A percentile compares a stretch with the other conserved stretches of the same genome.
Evolutionary conservation across 805 yeast genomes (phyloP).

Genomic region (Saccharomycopsis oosterbeekiorum): DNA sequence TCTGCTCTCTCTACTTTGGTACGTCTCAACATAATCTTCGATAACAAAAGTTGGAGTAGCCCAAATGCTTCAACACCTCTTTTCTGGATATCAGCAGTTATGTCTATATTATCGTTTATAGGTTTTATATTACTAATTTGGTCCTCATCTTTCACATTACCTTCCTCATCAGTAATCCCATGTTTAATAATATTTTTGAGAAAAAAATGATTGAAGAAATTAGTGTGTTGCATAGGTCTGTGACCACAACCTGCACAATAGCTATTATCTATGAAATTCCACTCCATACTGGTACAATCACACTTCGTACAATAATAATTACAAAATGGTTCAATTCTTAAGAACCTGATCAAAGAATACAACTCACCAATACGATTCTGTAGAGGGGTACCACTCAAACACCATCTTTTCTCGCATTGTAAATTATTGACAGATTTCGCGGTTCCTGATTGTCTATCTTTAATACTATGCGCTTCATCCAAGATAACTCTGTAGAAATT

Average conservation of each 20-base stretch:
- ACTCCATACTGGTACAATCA: constrained; percentile 68
- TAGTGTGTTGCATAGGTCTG: constrained; percentile 89
- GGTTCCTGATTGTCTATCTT: constrained; percentile 88
- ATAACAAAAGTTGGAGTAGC: constrained; percentile 62
- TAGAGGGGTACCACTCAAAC: constrained; percentile 91
- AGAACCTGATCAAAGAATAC: constrained; percentile 81
- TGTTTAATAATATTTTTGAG: constrained; percentile 84
- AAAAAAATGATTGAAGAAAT: constrained; percentile 92
- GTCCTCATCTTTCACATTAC: constrained; percentile 12
- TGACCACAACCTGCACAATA: constrained; percentile 85
- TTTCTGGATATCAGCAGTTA: background rate
- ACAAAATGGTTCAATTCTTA: constrained; percentile 78
- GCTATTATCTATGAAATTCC: constrained; percentile 79
- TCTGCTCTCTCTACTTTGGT: constrained; percentile 96
- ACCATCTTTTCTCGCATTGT: constrained; percentile 70
- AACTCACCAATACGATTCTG: constrained; percentile 96
- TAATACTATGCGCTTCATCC: constrained; percentile 97
- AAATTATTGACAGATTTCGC: constrained; percentile 82
- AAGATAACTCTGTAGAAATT: constrained; percentile 77
- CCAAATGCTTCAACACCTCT: constrained; percentile 63
- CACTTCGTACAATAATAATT: constrained; percentile 90
- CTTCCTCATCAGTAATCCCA: constrained; percentile 62
- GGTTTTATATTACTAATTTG: background rate
- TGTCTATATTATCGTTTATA: background rate
- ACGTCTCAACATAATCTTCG: constrained; percentile 83